Evolutionary conservation across 2,329 filamentous ascomycete species (phyloP), one percentile per base, ranked within the genome.

Genomic region (Sporothrix globosa): DNA sequence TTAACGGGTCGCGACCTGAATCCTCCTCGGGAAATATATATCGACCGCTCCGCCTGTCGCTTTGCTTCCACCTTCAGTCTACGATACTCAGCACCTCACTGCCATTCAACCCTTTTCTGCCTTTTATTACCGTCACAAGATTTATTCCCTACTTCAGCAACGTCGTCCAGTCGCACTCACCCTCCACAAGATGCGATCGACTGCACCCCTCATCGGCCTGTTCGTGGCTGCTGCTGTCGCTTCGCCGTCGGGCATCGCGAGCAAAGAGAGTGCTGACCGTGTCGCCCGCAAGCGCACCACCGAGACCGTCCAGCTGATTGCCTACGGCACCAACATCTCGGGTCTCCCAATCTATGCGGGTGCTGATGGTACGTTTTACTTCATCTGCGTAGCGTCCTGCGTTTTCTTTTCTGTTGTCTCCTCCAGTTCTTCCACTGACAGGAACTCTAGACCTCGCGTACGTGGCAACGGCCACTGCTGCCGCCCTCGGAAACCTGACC

Each of bases 381-480:
- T 3, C 17, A 7, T 14, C 41, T 44, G 41, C 4, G 41, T 1
- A 14, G 41, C 41, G 2, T 1, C 13, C 27, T 27, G 27, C 7
- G 6, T 44, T 44, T 44, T 44, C 2, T 48, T n/a, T n/a, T 48
- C 14, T 2, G 14, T 48, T 48, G 46, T 48, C 39, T 41, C 39
- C 39, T 14, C 50, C 50, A 6, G n/a, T n/a, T n/a, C n/a, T n/a
- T n/a, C n/a, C n/a, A n/a, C n/a, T n/a, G n/a, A n/a, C n/a, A n/a
- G n/a, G n/a, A n/a, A n/a, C n/a, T n/a, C n/a, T n/a, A n/a, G n/a
- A 50, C 52, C 61, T 70, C 24, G 69, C 69, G 10, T 70, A 70
- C 50, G 11, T 70, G n/a, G 69, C 48, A 4, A 30, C 68, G 19
- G 50, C 56, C 21, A 21, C 24, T 2, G 53, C 53, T 21, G 27